Conservation (phyloP, 257 asterid species). For the Penstemon davidsonii region DNA sequence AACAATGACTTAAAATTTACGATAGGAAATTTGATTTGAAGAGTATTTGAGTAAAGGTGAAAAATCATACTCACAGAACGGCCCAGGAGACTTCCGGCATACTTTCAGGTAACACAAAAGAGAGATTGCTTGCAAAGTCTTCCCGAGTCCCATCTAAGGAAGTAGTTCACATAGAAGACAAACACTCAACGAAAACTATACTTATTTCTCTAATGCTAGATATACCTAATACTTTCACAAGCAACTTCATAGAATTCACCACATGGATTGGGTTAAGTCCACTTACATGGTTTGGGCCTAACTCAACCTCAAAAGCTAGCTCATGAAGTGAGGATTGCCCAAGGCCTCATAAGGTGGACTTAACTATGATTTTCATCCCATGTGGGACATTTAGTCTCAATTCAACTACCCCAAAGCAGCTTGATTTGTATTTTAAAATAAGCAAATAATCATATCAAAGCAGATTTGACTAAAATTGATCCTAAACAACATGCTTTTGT, state of each 20-base stretch:
- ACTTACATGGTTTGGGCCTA: no score
- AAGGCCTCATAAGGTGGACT: no score
- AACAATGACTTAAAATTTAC: conserved; percentile 13
- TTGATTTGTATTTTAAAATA: no score
- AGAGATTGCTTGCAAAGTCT: conserved; percentile 89
- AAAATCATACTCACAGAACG: conserved; percentile 65
- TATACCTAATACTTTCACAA: no score
- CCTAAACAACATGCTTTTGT: neutral
- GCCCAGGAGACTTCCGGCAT: conserved; percentile 61
- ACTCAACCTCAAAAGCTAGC: no score
- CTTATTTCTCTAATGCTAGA: neutral
- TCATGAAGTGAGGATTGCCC: no score
- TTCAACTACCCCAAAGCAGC: no score
- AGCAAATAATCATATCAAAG: neutral
- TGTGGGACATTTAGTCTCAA: no score
- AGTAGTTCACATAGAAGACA: conserved; percentile 22
- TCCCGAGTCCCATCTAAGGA: conserved; percentile 91
- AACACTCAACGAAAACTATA: conserved; percentile 13
- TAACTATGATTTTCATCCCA: no score
- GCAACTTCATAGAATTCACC: no score
- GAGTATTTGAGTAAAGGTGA: conserved; percentile 15
- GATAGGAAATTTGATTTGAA: conserved; percentile 18
- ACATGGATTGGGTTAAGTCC: no score
- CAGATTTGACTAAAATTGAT: neutral
- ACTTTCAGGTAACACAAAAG: conserved; percentile 82